Conservation (phyloP, 805 yeast species). For the Yamadazyma ubonensis region DNA sequence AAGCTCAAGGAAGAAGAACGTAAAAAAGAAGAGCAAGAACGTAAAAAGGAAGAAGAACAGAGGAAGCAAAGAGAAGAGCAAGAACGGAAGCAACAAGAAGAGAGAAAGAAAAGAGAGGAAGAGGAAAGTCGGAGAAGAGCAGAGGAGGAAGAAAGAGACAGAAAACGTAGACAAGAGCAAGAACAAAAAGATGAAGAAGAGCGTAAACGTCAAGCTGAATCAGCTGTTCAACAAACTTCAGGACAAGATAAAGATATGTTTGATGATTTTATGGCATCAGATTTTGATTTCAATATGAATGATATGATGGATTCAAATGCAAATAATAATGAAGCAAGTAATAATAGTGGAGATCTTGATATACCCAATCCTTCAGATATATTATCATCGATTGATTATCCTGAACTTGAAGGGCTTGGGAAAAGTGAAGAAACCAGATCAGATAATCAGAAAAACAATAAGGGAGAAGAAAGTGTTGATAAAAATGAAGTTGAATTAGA, state of each 20-base stretch:
- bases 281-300: constrained; percentile 20
- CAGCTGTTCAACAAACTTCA: constrained; percentile 8
- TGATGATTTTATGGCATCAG: constrained; percentile 17
- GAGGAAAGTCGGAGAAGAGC: constrained; percentile 19
- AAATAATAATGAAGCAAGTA: constrained; percentile 3
- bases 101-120: constrained; percentile 19
- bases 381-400: constrained; percentile 14
- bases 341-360: constrained; percentile 5
- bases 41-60: constrained; percentile 22
- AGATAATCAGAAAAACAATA: neutral
- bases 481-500: constrained; percentile 24
- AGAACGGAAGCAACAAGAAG: constrained; percentile 19
- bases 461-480: constrained; percentile 1
- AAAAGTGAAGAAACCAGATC: neutral
- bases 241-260: constrained; percentile 14
- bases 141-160: constrained; percentile 19
- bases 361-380: constrained; percentile 17
- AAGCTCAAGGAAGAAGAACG: constrained; percentile 32
- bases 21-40: constrained; percentile 20
- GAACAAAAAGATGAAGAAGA: constrained; percentile 16
- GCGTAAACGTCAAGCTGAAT: constrained; percentile 11
- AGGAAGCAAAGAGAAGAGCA: constrained; percentile 17
- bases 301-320: constrained; percentile 11
- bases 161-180: constrained; percentile 17
- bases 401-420: constrained; percentile 5